Conservation (phyloP, 805 yeast species). For the Candida methanosorbosa region DNA sequence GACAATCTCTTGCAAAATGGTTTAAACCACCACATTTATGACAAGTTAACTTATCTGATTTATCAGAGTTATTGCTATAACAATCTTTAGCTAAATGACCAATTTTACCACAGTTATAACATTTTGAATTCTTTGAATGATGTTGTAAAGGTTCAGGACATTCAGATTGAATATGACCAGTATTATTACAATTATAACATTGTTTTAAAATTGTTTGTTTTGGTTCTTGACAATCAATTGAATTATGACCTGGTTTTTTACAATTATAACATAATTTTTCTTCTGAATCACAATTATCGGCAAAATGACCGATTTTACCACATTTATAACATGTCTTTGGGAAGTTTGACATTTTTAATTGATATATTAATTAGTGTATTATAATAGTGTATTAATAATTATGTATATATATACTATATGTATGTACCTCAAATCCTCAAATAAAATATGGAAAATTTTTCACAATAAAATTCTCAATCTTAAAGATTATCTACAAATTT, state of each 20-base stretch:
- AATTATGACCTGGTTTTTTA: slow-evolving; percentile 83
- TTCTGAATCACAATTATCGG: slow-evolving; percentile 77
- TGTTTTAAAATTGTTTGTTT: slow-evolving; percentile 78
- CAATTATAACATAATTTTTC: slow-evolving; percentile 92
- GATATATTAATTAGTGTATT: too few relatives aligned
- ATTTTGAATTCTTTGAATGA: slow-evolving; percentile 42
- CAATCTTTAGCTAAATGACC: slow-evolving; percentile 85
- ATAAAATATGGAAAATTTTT: too few relatives aligned
- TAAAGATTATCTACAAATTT: too few relatives aligned
- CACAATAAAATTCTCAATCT: too few relatives aligned
- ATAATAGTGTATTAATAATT: not conserved
- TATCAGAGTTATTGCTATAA: slow-evolving; percentile 30
- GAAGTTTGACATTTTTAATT: slow-evolving; percentile 20
- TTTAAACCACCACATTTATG: slow-evolving; percentile 91
- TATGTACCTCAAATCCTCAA: too few relatives aligned
- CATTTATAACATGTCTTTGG: slow-evolving; percentile 83
- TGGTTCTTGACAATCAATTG: slow-evolving; percentile 82
- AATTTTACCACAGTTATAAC: slow-evolving; percentile 69
- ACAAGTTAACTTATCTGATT: slow-evolving; percentile 43
- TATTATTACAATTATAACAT: slow-evolving; percentile 88
- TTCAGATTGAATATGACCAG: slow-evolving; percentile 83
- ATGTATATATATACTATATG: too few relatives aligned
- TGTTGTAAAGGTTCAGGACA: slow-evolving; percentile 53
- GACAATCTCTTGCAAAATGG: slow-evolving; percentile 90
- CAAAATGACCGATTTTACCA: slow-evolving; percentile 87